Evolutionary conservation across 1,139 yeast species (phyloP), one percentile per base, ranked within the genome.

Genomic region (Meyerozyma carpophila): DNA sequence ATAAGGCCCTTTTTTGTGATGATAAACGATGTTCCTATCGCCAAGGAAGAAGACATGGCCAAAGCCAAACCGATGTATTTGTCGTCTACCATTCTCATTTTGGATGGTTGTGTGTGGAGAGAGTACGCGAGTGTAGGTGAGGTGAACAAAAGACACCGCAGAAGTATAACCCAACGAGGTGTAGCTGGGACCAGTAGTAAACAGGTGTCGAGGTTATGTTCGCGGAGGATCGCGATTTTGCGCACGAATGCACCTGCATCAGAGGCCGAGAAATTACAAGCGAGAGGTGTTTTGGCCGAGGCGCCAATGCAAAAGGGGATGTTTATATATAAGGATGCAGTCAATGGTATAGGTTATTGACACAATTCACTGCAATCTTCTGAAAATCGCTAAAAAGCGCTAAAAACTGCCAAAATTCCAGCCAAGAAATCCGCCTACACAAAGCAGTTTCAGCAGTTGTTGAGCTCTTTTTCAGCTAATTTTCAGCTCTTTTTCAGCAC

Each of bases 1-100:
- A 82, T 79, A 37, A 90, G 77, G 9, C 96, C 96, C 61, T 85
- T 84, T 62, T 89, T 89, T 37, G 97, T 89, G 61, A 89, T 82
- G 55, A 89, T 90, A 64, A 89, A 90, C 16, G 94, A 85, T 4
- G 91, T 82, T 29, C 96, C 97, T 46, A 89, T 90, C 32, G 96
- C 96, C 56, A 89, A 69, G 14, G 96, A 88, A 41, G 94, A 84
- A 49, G 90, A 79, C 66, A 89, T 82, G 48, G 97, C 97, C 54
- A 89, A 76, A 9, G 90, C 93, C 53, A 89, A 78, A 34, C 97
- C 97, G 47, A 89, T 85, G 59, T 88, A 89, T 61, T 90, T 89
- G 53, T 89, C 96, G 57, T 85, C 93, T 56, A 77, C 75, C 62
- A 63, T 69, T 16, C 26, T 16, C 37, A 26, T 40, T 32, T 9